phyloP scores from a whole-genome alignment of 495 filamentous ascomycete species.

The Clohesyomyces aquaticus region DNA sequence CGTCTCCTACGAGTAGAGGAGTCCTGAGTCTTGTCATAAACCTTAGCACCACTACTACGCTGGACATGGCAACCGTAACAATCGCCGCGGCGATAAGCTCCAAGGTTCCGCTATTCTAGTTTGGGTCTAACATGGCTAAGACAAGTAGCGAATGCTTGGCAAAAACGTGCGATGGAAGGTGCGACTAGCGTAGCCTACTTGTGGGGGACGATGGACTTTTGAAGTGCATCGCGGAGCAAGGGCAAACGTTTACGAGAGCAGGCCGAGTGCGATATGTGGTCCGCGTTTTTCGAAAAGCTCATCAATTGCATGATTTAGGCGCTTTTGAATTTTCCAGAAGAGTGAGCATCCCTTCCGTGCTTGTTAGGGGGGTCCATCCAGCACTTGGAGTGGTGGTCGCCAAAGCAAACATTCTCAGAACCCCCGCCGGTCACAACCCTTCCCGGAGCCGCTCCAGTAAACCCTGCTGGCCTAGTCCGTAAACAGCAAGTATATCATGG shows the following conservation, averaged over 20 bases:
- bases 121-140: constrained; percentile 13
- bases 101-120: constrained; percentile 2
- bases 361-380: background rate
- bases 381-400: constrained; percentile 7
- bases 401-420: constrained; percentile 7
- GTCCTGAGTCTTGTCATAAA: constrained; percentile 13
- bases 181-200: constrained; percentile 3
- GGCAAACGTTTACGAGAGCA: constrained; percentile 12
- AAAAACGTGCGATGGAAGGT: constrained; percentile 2
- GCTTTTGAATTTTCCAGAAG: constrained; percentile 10
- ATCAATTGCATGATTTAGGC: constrained; percentile 3
- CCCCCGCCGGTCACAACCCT: constrained; percentile 7
- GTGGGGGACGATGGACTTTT: constrained; percentile 9
- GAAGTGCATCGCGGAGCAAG: background rate
- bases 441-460: constrained; percentile 12
- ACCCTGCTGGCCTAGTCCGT: constrained; percentile 10
- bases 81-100: constrained; percentile 13
- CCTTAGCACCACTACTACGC: constrained; percentile 15
- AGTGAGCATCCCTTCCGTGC: constrained; percentile 3
- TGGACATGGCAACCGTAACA: constrained; percentile 14
- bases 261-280: constrained; percentile 8
- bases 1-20: constrained; percentile 6
- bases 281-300: constrained; percentile 8
- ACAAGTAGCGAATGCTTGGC: constrained; percentile 12
- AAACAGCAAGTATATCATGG: no score